Percentiles rank a stretch among this genome's conserved stretches.
Conservation (phyloP, 345 rosid species). For the Acer campestre region DNA sequence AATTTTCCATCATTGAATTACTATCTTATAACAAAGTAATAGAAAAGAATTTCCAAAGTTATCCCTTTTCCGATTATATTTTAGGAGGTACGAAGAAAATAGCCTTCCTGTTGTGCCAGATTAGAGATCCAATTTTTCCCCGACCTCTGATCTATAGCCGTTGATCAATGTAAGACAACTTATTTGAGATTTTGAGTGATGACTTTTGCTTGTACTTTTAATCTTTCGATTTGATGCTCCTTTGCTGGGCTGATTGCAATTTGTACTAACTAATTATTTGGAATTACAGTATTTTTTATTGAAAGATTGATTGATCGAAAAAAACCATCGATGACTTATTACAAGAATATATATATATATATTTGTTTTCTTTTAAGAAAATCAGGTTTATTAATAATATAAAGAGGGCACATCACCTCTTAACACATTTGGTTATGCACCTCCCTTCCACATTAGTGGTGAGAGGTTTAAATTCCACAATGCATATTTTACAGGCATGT, state of each 20-base stretch:
- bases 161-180: neutral
- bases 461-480: too few species aligned
- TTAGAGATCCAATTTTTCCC: slow-evolving; percentile 30
- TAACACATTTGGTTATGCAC: too few species aligned
- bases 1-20: too few species aligned
- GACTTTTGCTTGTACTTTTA: slow-evolving; percentile 14
- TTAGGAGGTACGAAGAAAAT: slow-evolving; percentile 16
- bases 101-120: slow-evolving; percentile 5
- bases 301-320: neutral
- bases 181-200: slow-evolving; percentile 14
- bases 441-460: too few species aligned
- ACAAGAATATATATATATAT: too few species aligned
- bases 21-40: too few species aligned
- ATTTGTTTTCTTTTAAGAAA: too few species aligned
- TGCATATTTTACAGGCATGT: too few species aligned
- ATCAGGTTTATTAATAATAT: too few species aligned
- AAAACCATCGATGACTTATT: too few species aligned
- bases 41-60: too few species aligned
- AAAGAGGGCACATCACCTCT: too few species aligned
- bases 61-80: slow-evolving; percentile 2
- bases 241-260: slow-evolving; percentile 19
- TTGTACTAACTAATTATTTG: slow-evolving; percentile 17
- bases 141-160: neutral
- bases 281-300: slow-evolving; percentile 17
- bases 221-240: slow-evolving; percentile 25